These are phyloP conservation scores for Clarireedia monteithiana DNA, from an alignment of 2,329 filamentous ascomycete species.

Conservation along the genomic window DNA sequence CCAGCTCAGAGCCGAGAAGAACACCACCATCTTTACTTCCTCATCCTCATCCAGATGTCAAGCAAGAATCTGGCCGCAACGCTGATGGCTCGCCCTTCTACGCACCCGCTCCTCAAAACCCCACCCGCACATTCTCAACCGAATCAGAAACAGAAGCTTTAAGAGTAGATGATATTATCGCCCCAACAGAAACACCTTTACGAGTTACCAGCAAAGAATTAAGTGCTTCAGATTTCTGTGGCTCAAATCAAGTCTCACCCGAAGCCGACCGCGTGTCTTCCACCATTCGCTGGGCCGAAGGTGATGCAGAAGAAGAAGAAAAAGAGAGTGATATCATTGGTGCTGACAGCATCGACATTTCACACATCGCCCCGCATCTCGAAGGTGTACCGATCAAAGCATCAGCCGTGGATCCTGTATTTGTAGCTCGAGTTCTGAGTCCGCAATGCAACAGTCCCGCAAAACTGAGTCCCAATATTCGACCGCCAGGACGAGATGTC, in stretches of 20 bases:
- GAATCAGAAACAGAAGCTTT: constrained; percentile 15
- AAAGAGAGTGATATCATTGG: not conserved
- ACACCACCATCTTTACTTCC: not conserved
- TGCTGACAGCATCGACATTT: constrained; percentile 44
- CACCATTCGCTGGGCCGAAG: constrained; percentile 1
- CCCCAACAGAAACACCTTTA: constrained; percentile 22
- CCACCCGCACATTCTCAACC: constrained; percentile 25
- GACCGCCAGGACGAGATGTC: constrained; percentile 13
- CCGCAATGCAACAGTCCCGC: constrained; percentile 20
- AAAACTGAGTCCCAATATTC: constrained; percentile 20
- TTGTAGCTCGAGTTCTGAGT: constrained; percentile 25
- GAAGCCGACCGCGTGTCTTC: constrained; percentile 18
- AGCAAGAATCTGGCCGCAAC: constrained; percentile 29
- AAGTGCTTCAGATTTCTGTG: constrained; percentile 26
- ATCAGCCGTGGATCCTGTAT: constrained; percentile 37
- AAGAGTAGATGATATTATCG: constrained; percentile 24
- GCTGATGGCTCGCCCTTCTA: constrained; percentile 29
- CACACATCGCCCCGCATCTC: constrained; percentile 49
- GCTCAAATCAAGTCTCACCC: constrained; percentile 15
- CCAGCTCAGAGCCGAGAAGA: not conserved
- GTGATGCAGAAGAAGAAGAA: not conserved
- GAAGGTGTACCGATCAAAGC: constrained; percentile 52
- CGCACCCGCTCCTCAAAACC: constrained; percentile 28
- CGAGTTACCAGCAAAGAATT: constrained; percentile 27
- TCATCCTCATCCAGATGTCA: constrained; percentile 1